Evolutionary conservation across 2,329 filamentous ascomycete species (phyloP).

Genomic region (Fusarium armeniacum): DNA sequence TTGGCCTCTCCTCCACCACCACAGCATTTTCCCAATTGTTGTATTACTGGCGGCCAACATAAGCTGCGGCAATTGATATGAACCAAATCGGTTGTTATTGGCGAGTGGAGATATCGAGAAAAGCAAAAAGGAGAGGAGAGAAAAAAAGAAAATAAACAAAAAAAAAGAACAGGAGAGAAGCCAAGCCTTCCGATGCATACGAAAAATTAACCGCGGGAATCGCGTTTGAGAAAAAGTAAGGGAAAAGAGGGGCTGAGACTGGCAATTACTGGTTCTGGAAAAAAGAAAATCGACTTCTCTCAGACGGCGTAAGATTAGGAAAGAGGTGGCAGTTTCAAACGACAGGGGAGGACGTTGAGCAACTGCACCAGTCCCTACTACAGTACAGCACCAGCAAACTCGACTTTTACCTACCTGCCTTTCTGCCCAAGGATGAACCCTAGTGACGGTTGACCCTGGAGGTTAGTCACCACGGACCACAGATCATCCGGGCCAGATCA

Average conservation of each 20-base stretch:
- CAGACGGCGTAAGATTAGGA: slow-evolving; percentile 11
- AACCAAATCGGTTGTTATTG: not conserved
- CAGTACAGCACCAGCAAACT: slow-evolving; percentile 21
- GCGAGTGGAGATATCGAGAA: not conserved
- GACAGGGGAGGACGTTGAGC: slow-evolving; percentile 21
- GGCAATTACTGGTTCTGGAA: slow-evolving; percentile 10
- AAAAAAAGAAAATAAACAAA: not conserved
- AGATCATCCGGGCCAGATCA: slow-evolving; percentile 17
- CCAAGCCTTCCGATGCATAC: not conserved
- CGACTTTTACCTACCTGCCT: not conserved
- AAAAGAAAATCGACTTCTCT: slow-evolving; percentile 26
- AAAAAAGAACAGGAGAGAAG: slow-evolving; percentile 9
- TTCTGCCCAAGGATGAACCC: slow-evolving; percentile 6
- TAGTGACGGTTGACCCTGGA: slow-evolving; percentile 26
- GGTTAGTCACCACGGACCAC: slow-evolving; percentile 15
- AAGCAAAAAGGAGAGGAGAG: not conserved
- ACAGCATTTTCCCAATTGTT: slow-evolving; percentile 31
- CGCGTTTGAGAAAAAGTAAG: slow-evolving; percentile 4
- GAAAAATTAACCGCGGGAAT: slow-evolving; percentile 1
- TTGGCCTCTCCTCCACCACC: slow-evolving; percentile 7
- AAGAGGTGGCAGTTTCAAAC: slow-evolving; percentile 27
- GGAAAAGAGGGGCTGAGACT: slow-evolving; percentile 18
- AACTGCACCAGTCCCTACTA: slow-evolving; percentile 2
- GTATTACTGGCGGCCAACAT: slow-evolving; percentile 22
- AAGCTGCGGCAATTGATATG: not conserved